These are phyloP conservation scores for Verticillium isaacii DNA, from an alignment of 2,329 filamentous ascomycete genomes.

Conservation along the genomic window DNA sequence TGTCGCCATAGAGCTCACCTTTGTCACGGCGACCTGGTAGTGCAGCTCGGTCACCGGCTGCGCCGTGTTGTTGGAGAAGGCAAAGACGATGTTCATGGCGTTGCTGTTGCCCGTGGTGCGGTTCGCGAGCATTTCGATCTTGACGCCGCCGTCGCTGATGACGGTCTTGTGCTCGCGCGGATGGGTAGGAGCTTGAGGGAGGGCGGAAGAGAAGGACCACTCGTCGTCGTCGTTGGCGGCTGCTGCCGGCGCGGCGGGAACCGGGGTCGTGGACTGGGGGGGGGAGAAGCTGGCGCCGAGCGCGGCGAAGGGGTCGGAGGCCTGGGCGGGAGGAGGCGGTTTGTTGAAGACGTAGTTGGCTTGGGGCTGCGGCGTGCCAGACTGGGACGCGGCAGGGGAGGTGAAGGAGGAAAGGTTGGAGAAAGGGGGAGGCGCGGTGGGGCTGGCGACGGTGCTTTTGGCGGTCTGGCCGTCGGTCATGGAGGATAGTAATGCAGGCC, in stretches of 20 bases:
- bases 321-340: constrained; percentile 34
- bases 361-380: constrained; percentile 48
- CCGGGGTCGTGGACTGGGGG: constrained; percentile 27
- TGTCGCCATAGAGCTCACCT: constrained; percentile 48
- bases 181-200: constrained; percentile 48
- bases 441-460: constrained; percentile 28
- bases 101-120: constrained; percentile 48
- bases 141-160: constrained; percentile 66
- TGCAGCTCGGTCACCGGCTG: constrained; percentile 74
- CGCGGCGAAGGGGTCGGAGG: constrained; percentile 40
- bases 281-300: constrained; percentile 31
- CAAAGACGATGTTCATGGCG: constrained; percentile 65
- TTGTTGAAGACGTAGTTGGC: constrained; percentile 39
- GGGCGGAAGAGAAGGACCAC: constrained; percentile 86
- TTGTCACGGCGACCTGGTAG: constrained; percentile 90
- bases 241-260: constrained; percentile 19
- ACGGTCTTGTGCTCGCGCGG: constrained; percentile 59
- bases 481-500: constrained; percentile 60
- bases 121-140: constrained; percentile 68
- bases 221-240: constrained; percentile 70
- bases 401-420: constrained; percentile 52
- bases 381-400: constrained; percentile 46
- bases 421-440: constrained; percentile 41
- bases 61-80: constrained; percentile 77
- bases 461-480: constrained; percentile 57